Evolutionary conservation across 495 filamentous ascomycete genomes (phyloP).

Genomic region (Cenococcum geophilum): DNA sequence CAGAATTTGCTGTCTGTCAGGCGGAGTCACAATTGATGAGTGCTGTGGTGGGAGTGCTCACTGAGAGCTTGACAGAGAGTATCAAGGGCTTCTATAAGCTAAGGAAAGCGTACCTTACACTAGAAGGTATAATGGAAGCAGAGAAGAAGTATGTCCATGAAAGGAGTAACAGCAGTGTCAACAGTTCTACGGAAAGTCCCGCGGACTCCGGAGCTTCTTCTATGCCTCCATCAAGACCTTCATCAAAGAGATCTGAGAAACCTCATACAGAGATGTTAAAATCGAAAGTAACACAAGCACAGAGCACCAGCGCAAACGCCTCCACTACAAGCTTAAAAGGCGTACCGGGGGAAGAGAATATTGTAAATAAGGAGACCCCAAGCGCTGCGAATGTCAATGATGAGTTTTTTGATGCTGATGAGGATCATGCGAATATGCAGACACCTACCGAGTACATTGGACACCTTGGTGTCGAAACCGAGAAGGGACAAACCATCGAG

Average conservation of each 20-base stretch:
- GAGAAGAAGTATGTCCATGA: conserved; percentile 52
- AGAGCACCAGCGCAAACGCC: not conserved
- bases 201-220: conserved; percentile 9
- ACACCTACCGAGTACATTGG: conserved; percentile 35
- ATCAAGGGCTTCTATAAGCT: conserved; percentile 90
- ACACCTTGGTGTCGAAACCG: conserved; percentile 30
- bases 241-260: conserved; percentile 2
- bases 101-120: conserved; percentile 78
- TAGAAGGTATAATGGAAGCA: conserved; percentile 66
- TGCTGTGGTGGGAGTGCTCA: conserved; percentile 81
- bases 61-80: conserved; percentile 87
- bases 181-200: conserved; percentile 29
- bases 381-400: conserved; percentile 37
- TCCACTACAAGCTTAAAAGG: conserved; percentile 12
- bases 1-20: conserved; percentile 74
- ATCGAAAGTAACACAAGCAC: conserved; percentile 11
- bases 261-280: not conserved
- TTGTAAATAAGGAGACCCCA: conserved; percentile 16
- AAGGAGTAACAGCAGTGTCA: conserved; percentile 28
- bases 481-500: conserved; percentile 30
- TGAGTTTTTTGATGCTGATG: conserved; percentile 46
- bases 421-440: conserved; percentile 24
- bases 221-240: conserved; percentile 15
- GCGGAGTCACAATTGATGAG: conserved; percentile 83
- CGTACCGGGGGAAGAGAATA: conserved; percentile 11